A percentile compares a stretch with the other conserved stretches of the same genome.
These are phyloP conservation scores for Lepidium sativum DNA, from an alignment of 345 rosid species.

Conservation along the genomic window DNA sequence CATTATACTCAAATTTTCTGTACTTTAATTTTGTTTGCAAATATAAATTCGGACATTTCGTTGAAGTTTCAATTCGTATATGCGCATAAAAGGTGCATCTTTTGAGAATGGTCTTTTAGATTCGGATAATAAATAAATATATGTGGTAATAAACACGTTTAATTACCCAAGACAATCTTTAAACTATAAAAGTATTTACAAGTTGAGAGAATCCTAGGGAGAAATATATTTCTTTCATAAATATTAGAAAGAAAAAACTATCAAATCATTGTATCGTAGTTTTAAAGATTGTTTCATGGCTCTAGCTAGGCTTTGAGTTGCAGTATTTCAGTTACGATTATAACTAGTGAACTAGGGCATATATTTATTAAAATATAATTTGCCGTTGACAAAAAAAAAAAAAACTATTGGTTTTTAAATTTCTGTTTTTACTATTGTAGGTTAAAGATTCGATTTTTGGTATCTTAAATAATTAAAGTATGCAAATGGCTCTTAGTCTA, in stretches of 20 bases:
- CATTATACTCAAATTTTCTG: neutral
- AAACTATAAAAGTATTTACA: neutral
- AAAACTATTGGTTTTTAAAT: too few species aligned
- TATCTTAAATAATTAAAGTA: too few species aligned
- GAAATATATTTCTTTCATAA: neutral
- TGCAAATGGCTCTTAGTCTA: too few species aligned
- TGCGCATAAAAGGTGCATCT: constrained; percentile 26
- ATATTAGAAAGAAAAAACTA: neutral
- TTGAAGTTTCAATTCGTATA: neutral
- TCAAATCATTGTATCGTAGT: neutral
- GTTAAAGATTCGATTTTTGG: too few species aligned
- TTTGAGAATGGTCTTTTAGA: constrained; percentile 21
- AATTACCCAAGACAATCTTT: constrained; percentile 15
- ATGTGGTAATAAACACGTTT: constrained; percentile 16
- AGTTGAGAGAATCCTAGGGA: constrained; percentile 28
- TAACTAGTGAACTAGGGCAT: neutral
- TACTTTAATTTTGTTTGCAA: neutral
- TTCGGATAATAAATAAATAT: constrained; percentile 5
- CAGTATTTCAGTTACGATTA: neutral
- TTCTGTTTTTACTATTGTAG: too few species aligned
- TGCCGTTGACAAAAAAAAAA: too few species aligned
- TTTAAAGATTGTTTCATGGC: neutral
- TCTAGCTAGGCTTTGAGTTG: neutral
- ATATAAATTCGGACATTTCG: neutral
- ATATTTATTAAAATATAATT: too few species aligned